Base-by-base conservation (phyloP, 352 stramenopile genomes). In the Phytophthora meadii region DNA sequence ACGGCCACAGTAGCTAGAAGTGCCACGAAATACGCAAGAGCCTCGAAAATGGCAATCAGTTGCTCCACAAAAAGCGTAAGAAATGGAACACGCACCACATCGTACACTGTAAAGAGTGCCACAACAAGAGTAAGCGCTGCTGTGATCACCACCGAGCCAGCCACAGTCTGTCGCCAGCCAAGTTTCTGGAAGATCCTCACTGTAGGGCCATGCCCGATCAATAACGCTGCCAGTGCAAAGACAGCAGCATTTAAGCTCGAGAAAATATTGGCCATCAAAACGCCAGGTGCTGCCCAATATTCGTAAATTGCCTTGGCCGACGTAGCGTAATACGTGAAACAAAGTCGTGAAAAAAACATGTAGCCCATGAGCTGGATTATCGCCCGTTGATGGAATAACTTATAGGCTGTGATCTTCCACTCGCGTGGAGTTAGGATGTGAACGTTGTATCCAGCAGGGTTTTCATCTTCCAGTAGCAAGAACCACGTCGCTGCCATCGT, bases 271-370 rank as follows among this genome's bases (percentile, higher is more conserved):
- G 67, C 84, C 24, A 73, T 54, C 22, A 93, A 49, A 27, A 72
- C 68, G 4, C 63, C 65, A 30, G 80, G 55, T 12, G 63, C 58
- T 1, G 70, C 56, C 82, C 81, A 93, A 42, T 81, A 87, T 45
- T 82, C 70, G 60, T 88, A 88, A 27, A 92, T 49, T 5, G 79
- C 81, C 39, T 87, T 87, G 34, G 72, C 60, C 10, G 76, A 77
- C 30, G 74, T 82, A 22, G 73, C 74, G 62, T 92, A 89, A 71
- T 89, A 88, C 15, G 66, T 76, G 51, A 79, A 86, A 53, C 70
- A 90, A 19, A 93, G 48, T 30, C 70, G 67, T 9, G 67, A 72
- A 22, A 87, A 22, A 32, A 89, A 87, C 5, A 74, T 65, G 49
- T 79, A 88, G 5, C 63, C 19, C 17, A 81, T 59, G 1, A 76